Conservation (phyloP, 352 stramenopile species). For the Pythium rishiriense region DNA sequence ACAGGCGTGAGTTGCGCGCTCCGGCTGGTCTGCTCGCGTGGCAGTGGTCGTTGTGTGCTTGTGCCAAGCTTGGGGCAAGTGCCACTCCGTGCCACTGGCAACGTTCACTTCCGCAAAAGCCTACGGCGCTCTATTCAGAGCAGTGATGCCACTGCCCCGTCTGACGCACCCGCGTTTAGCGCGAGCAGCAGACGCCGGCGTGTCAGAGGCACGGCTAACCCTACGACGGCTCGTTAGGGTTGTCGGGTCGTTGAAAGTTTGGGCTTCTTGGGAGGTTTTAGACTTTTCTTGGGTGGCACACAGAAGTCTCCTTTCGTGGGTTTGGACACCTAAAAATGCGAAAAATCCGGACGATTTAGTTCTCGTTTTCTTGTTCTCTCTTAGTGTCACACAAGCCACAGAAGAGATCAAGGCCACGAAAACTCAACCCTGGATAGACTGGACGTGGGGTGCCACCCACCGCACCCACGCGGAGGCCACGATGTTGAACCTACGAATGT, state of each 20-base stretch:
- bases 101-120: conserved; percentile 21
- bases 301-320: neutral
- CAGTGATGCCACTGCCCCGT: conserved; percentile 9
- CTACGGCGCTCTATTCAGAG: conserved; percentile 9
- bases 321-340: conserved; percentile 1
- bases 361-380: neutral
- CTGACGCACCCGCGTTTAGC: conserved; percentile 1
- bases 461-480: no score
- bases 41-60: conserved; percentile 19
- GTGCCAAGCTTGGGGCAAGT: no score
- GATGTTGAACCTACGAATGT: no score
- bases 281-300: neutral
- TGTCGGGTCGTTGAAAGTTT: neutral
- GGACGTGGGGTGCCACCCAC: neutral
- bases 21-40: conserved; percentile 9
- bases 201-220: conserved; percentile 1
- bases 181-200: conserved; percentile 2
- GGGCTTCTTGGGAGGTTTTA: neutral
- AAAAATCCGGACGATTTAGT: neutral
- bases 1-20: conserved; percentile 16
- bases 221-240: neutral
- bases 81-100: neutral
- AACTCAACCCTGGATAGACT: neutral
- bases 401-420: neutral
- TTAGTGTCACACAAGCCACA: neutral